Percentiles rank a stretch among this genome's conserved stretches.
These are phyloP conservation scores for Ochromonas danica DNA, from an alignment of 108 stramenopile species.

Conservation along the genomic window DNA sequence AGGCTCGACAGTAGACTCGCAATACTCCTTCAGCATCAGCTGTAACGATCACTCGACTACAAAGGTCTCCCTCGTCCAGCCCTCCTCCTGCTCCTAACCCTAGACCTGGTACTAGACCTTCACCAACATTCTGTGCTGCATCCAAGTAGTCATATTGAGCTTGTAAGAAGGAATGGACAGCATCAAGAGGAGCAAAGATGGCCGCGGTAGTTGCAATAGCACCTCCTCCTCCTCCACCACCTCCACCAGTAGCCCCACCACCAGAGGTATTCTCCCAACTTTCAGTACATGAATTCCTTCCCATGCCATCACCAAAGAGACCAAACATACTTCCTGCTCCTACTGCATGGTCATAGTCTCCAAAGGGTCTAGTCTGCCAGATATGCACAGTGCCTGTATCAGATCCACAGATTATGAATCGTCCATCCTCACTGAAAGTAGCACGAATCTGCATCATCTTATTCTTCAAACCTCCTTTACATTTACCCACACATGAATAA, in stretches of 20 bases:
- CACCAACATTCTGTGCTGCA: not conserved
- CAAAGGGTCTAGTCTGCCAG: slow-evolving; percentile 46
- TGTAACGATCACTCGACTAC: slow-evolving; percentile 1
- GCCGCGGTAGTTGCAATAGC: not conserved
- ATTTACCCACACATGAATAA: slow-evolving; percentile 62
- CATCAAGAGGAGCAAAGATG: not conserved
- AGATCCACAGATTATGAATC: slow-evolving; percentile 63
- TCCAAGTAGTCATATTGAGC: not conserved
- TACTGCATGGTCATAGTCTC: not conserved
- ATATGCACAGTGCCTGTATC: slow-evolving; percentile 66
- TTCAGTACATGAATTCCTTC: not conserved
- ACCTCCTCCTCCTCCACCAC: not conserved
- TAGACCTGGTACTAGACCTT: not conserved
- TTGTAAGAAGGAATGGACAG: not conserved
- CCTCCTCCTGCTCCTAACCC: too few relatives aligned
- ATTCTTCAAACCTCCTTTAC: slow-evolving; percentile 67
- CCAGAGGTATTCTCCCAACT: not conserved
- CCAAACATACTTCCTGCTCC: not conserved
- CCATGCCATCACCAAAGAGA: not conserved
- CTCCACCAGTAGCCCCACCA: not conserved
- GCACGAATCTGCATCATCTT: slow-evolving; percentile 71
- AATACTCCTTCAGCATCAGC: not conserved
- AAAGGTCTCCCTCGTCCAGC: not conserved
- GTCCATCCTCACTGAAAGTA: slow-evolving; percentile 60
- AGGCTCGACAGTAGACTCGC: slow-evolving; percentile 3